Evolutionary conservation across 208 protist species (phyloP), one percentile per base, ranked within the genome.

Genomic region (Crithidia thermophila): DNA sequence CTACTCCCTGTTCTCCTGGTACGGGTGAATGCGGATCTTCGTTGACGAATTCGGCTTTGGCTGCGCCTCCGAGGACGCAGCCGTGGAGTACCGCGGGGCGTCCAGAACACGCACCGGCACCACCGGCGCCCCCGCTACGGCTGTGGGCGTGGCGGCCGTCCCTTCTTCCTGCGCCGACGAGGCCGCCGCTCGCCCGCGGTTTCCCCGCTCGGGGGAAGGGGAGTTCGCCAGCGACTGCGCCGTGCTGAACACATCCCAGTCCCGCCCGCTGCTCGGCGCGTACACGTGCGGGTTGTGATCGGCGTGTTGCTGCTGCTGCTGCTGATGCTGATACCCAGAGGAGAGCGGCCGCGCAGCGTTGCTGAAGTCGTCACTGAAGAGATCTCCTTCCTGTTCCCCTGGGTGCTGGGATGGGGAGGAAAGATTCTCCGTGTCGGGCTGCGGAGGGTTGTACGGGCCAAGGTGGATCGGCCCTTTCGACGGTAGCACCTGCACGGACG

Each of bases 51-150:
- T 36, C 36, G 10, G 10, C 18, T 46, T 21, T 56, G 2, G 14
- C 40, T 3, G 8, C 1, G 11, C 20, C 18, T 14, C 4, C 39
- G 5, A 6, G 11, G 45, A 16, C 45, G 23, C 20, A 23, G 45
- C 45, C 14, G 16, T 39, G 20, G 51, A n/a, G n/a, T n/a, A n/a
- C n/a, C n/a, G 31, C 2, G 30, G 58, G 10, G 9, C 51, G 28
- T 67, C 67, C 27, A 73, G 47, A 7, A 73, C 57, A 13, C 67
- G 67, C 37, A 73, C 57, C 50, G 50, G 40, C 31, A 66, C 49
- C 28, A 51, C 31, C 25, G 20, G 42, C 34, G 55, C 21, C 14
- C 16, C 21, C 23, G 23, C 20, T n/a, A 14, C 16, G 16, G 20
- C 13, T 11, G 21, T 39, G 33, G 39, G 9, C 18, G 27, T 51